These are phyloP conservation scores for Sclerotinia trifoliorum DNA, from an alignment of 2,329 filamentous ascomycete species.

Conservation along the genomic window DNA sequence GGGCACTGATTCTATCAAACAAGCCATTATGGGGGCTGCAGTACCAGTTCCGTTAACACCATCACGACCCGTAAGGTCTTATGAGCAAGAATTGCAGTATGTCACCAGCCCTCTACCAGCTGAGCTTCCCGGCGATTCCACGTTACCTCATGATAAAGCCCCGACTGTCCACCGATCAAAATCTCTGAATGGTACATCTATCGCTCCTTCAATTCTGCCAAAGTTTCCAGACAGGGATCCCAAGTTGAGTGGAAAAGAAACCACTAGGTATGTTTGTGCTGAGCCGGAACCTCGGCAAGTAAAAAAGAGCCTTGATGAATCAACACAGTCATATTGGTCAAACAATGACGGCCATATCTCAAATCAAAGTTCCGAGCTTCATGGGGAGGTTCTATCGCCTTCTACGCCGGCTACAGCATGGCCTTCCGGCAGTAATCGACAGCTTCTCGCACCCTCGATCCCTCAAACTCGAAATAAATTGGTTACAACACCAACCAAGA, in stretches of 20 bases:
- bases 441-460: not conserved
- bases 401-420: not conserved
- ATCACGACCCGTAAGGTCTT: not conserved
- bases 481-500: not conserved
- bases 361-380: not conserved
- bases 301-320: not conserved
- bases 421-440: not conserved
- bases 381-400: not conserved
- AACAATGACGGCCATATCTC: not conserved
- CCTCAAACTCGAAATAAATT: too few relatives aligned
- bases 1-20: slow-evolving; percentile 2
- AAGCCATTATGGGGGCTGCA: not conserved
- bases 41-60: not conserved
- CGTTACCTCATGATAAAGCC: not conserved
- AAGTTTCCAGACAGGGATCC: not conserved
- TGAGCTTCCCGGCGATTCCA: not conserved
- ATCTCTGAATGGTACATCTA: not conserved
- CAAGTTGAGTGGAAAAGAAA: not conserved
- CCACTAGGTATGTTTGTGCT: not conserved
- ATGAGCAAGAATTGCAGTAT: not conserved
- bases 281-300: not conserved
- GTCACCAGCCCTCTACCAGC: not conserved
- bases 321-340: not conserved
- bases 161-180: too few relatives aligned
- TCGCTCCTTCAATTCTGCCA: not conserved